Evolutionary conservation across 2,329 filamentous ascomycete species (phyloP), one percentile per base, ranked within the genome.

Genomic region (Arthrinium phaeospermum): DNA sequence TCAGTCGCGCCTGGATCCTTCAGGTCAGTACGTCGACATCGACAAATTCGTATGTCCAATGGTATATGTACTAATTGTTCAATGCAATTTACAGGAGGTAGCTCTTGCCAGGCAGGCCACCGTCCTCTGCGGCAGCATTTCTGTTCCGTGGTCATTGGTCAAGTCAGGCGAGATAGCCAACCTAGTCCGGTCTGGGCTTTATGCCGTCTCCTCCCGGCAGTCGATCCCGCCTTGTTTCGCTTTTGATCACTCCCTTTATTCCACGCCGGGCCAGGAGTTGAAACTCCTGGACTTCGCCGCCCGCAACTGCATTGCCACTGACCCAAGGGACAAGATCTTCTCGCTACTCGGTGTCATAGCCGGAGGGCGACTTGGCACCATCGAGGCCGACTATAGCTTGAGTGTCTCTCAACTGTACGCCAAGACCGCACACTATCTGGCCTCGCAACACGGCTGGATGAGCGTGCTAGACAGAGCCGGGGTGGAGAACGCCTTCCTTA

Each of bases 281-380:
- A 14, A 45, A 19, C 30, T 73, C 2, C 51, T 72, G 3, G 61
- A 72, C 7, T 24, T 72, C 1, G 68, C 68, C 1, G 68, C 68
- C 34, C 24, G 45, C 19, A 49, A 67, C 14, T 61, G 53, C 53
- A 14, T 69, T 7, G 61, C 73, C 3, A 49, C 51, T 1, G 74
- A 74, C 24, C 70, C 74, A 1, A 67, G 74, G 6, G 74, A 75
- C 61, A 74, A 73, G 46, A 68, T 75, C 6, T 75, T 71, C 27
- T 71, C 72, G 14, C 45, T 75, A 3, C 41, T 74, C 8, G 74
- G 74, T 4, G 30, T 75, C 16, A 53, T 71, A 10, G 34, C 61
- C 4, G 71, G 70, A 27, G 67, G 53, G 1, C 27, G 61, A 3
- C 45, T 68, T 2, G 51, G 73, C 4, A 22, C 27, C 3, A 24